These are phyloP conservation scores for Arthroderma sp. DNA, from an alignment of 2,329 filamentous ascomycete genomes.

Conservation along the genomic window DNA sequence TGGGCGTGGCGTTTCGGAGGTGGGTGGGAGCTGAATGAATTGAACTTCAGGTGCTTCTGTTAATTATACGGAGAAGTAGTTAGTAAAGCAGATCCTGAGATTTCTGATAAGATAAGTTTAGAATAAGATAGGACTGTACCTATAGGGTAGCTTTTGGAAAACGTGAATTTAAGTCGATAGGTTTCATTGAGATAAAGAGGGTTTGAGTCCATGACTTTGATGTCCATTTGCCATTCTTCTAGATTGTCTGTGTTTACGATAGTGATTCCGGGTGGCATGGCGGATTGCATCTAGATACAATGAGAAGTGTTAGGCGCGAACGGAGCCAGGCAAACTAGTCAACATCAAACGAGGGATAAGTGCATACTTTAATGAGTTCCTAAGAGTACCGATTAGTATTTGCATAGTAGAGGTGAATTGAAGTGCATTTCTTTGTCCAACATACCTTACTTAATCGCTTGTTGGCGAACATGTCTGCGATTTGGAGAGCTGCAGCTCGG, in stretches of 20 bases:
- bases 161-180: conserved; percentile 78
- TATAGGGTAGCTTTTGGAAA: conserved; percentile 76
- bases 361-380: conserved; percentile 43
- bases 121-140: conserved; percentile 40
- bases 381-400: conserved; percentile 13
- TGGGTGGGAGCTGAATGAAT: conserved; percentile 51
- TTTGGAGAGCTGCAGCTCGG: not conserved
- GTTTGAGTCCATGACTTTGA: conserved; percentile 77
- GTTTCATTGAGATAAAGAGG: conserved; percentile 70
- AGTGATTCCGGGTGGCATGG: conserved; percentile 55
- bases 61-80: not conserved
- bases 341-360: not conserved
- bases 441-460: conserved; percentile 36
- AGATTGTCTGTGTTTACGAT: conserved; percentile 72
- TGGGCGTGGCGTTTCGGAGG: conserved; percentile 32
- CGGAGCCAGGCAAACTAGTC: not conserved
- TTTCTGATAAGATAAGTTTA: not conserved
- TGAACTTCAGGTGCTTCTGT: conserved; percentile 88
- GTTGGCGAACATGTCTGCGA: conserved; percentile 34
- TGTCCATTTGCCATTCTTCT: conserved; percentile 84
- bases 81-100: not conserved
- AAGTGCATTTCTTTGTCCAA: not conserved
- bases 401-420: no score
- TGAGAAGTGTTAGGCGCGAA: not conserved
- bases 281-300: conserved; percentile 38